Conservation (phyloP, 2,329 filamentous ascomycete genomes). For the Fusarium begoniae region DNA sequence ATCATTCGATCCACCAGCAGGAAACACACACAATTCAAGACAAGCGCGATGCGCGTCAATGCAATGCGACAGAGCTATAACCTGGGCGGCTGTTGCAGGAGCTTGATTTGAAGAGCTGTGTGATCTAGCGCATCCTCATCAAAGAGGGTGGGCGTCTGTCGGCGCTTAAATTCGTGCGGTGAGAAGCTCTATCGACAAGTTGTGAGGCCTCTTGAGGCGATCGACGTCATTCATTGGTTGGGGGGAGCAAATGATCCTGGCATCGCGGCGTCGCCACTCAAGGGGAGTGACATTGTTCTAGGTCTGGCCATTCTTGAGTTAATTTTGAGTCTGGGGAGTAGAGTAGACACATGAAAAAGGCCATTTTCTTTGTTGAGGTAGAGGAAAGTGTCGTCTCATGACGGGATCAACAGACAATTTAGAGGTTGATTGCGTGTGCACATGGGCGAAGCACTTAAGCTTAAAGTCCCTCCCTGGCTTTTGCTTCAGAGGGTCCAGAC, state of each 20-base stretch:
- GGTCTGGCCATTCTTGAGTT: constrained; percentile 1
- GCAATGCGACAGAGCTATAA: background rate
- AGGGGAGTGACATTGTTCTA: background rate
- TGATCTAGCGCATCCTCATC: constrained; percentile 6
- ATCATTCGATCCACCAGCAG: constrained; percentile 21
- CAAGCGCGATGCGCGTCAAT: constrained; percentile 39
- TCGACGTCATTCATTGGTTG: constrained; percentile 40
- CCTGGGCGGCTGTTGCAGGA: constrained; percentile 16
- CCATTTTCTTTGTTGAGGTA: background rate
- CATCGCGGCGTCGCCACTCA: constrained; percentile 27
- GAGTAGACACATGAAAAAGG: background rate
- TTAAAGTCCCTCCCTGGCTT: constrained; percentile 20
- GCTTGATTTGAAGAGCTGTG: constrained; percentile 25
- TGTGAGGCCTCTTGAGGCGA: constrained; percentile 40
- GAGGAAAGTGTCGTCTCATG: background rate
- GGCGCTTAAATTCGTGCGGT: constrained; percentile 40
- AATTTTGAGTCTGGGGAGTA: background rate
- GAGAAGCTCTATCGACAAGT: constrained; percentile 6
- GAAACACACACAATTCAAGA: constrained; percentile 3
- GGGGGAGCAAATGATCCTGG: constrained; percentile 17
- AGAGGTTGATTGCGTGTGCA: constrained; percentile 23
- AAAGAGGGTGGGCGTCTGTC: constrained; percentile 33
- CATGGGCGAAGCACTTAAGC: constrained; percentile 35
- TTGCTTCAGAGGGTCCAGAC: constrained; percentile 12
- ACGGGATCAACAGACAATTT: background rate